Conservation (phyloP, 805 yeast species). For the Torulaspora indica region DNA sequence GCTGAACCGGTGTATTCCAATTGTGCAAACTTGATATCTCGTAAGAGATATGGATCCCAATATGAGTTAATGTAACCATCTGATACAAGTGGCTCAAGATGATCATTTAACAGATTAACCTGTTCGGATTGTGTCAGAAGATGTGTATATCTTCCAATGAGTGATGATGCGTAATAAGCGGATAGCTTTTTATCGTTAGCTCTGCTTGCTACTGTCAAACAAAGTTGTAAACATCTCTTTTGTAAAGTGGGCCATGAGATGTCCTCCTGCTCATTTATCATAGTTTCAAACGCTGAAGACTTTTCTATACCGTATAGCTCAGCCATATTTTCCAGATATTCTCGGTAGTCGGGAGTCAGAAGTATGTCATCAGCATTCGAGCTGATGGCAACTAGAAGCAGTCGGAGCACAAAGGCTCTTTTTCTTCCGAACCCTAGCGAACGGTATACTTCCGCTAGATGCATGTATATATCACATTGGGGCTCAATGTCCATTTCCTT, state of each 20-base stretch:
- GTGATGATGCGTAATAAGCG: slow-evolving; percentile 46
- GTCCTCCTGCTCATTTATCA: slow-evolving; percentile 20
- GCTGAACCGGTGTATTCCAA: slow-evolving; percentile 23
- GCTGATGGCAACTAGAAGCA: slow-evolving; percentile 51
- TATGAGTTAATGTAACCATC: slow-evolving; percentile 39
- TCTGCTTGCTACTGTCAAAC: slow-evolving; percentile 51
- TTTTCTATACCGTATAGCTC: slow-evolving; percentile 50
- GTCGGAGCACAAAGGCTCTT: slow-evolving; percentile 61
- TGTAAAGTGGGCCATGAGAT: slow-evolving; percentile 55
- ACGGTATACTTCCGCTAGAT: slow-evolving; percentile 60
- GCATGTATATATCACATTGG: slow-evolving; percentile 59
- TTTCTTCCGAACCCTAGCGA: slow-evolving; percentile 62
- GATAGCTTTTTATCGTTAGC: slow-evolving; percentile 44
- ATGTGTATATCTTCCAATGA: slow-evolving; percentile 53
- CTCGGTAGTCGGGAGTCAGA: slow-evolving; percentile 36
- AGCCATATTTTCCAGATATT: slow-evolving; percentile 47
- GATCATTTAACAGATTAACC: slow-evolving; percentile 34
- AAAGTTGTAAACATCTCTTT: slow-evolving; percentile 48
- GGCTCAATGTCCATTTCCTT: slow-evolving; percentile 44
- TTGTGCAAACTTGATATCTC: slow-evolving; percentile 43
- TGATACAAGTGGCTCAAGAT: slow-evolving; percentile 27
- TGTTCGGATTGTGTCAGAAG: slow-evolving; percentile 59
- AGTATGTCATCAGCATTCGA: slow-evolving; percentile 36
- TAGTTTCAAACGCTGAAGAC: slow-evolving; percentile 26
- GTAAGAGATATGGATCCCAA: slow-evolving; percentile 69